phyloP scores from a whole-genome alignment of 495 filamentous ascomycete genomes.

The Penicillium goetzii region DNA sequence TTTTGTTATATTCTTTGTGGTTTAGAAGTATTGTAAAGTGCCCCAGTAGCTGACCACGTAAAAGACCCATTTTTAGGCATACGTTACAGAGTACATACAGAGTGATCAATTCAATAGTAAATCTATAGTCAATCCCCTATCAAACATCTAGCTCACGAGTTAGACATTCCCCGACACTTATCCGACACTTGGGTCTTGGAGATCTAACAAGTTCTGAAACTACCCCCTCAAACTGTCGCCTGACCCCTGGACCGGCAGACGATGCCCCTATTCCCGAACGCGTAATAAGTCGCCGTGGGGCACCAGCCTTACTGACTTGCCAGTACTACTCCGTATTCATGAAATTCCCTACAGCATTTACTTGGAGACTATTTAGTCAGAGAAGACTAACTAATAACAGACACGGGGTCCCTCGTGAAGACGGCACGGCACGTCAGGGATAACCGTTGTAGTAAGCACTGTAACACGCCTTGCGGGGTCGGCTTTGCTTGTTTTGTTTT shows the following conservation, averaged over 20 bases:
- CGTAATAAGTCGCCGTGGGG: slow-evolving; percentile 11
- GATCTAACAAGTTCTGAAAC: slow-evolving; percentile 1
- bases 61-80: no score
- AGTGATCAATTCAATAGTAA: background rate
- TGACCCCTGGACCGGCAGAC: background rate
- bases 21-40: no score
- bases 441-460: slow-evolving; percentile 3
- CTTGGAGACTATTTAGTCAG: background rate
- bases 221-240: background rate
- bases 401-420: background rate
- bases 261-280: slow-evolving; percentile 9
- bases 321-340: background rate
- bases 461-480: slow-evolving; percentile 1
- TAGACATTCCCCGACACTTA: background rate
- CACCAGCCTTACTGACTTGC: background rate
- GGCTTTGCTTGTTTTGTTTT: background rate
- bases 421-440: slow-evolving; percentile 3
- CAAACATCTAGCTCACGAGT: background rate
- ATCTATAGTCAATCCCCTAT: background rate
- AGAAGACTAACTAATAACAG: background rate
- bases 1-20: no score
- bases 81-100: background rate
- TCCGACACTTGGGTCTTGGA: background rate
- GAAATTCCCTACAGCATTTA: background rate
- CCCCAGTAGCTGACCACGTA: no score